Percentiles rank a stretch among this genome's conserved stretches.
phyloP scores from a whole-genome alignment of 2,329 filamentous ascomycete species.

The Cladosporium sp. region DNA sequence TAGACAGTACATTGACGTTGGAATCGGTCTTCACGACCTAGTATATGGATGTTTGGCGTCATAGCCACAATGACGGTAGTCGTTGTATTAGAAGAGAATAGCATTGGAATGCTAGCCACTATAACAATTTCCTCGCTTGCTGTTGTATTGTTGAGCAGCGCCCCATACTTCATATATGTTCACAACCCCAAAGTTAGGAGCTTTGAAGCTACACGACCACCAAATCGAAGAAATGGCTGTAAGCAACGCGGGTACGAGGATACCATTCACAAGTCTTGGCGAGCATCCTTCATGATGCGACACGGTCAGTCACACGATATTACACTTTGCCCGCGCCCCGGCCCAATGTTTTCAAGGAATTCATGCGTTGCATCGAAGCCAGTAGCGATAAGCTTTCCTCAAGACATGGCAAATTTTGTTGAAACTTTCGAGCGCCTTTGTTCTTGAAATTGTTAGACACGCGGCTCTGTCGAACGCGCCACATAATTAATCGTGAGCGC shows the following conservation, averaged over 20 bases:
- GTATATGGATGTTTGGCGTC: background rate
- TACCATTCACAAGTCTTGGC: background rate
- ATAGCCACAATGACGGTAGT: too few relatives aligned
- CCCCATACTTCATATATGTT: too few relatives aligned
- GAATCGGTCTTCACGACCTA: background rate
- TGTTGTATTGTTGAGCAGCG: background rate
- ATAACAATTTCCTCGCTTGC: background rate
- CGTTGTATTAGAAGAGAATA: background rate
- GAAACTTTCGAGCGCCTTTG: background rate
- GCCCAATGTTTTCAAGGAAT: background rate
- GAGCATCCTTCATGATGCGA: background rate
- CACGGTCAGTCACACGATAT: background rate
- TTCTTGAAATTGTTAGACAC: background rate
- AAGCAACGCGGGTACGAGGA: background rate
- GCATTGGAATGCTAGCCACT: background rate
- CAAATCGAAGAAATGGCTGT: background rate
- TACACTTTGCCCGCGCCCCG: background rate
- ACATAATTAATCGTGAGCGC: background rate
- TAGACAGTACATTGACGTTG: background rate
- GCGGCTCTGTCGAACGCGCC: constrained; percentile 1
- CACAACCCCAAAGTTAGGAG: too few relatives aligned
- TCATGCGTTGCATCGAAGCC: background rate
- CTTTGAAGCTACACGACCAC: background rate
- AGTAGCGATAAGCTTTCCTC: constrained; percentile 1
- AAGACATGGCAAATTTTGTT: background rate